phyloP scores from a whole-genome alignment of 441 rosid genomes.

The Biscutella laevigata region DNA sequence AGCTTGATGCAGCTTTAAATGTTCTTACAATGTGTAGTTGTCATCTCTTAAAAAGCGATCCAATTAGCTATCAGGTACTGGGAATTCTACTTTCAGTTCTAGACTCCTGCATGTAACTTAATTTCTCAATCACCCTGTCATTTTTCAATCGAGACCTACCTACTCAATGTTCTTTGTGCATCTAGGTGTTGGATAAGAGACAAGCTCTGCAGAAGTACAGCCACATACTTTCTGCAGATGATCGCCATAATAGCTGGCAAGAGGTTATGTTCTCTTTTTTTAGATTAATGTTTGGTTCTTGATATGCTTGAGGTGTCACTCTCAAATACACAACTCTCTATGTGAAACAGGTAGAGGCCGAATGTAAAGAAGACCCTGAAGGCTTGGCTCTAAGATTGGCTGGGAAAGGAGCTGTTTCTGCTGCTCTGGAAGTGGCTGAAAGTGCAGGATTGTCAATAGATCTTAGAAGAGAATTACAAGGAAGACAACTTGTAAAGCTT shows the following conservation, averaged over 20 bases:
- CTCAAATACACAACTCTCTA: conserved; percentile 5
- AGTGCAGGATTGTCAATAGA: conserved; percentile 84
- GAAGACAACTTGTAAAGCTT: conserved; percentile 97
- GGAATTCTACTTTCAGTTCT: conserved; percentile 17
- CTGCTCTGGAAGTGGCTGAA: conserved; percentile 97
- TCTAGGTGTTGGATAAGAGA: conserved; percentile 73
- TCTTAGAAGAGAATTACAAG: conserved; percentile 91
- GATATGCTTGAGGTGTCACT: neutral
- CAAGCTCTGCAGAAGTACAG: conserved; percentile 84
- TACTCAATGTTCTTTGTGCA: conserved; percentile 12
- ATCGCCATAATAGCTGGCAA: conserved; percentile 92
- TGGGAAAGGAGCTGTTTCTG: conserved; percentile 96
- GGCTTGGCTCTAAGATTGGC: conserved; percentile 97
- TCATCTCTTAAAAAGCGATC: conserved; percentile 65
- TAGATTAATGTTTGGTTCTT: conserved; percentile 2
- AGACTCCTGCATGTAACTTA: conserved; percentile 4
- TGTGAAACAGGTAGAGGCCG: conserved; percentile 71
- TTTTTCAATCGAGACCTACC: neutral
- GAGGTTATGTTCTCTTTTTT: conserved; percentile 47
- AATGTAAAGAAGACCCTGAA: conserved; percentile 89
- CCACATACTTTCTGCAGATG: conserved; percentile 85
- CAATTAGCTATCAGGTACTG: conserved; percentile 60
- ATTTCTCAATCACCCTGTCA: conserved; percentile 1
- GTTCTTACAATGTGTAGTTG: conserved; percentile 99
- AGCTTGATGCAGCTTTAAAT: conserved; percentile 83